phyloP scores from a whole-genome alignment of 2,329 filamentous ascomycete genomes.

The Aureobasidium sp. region DNA sequence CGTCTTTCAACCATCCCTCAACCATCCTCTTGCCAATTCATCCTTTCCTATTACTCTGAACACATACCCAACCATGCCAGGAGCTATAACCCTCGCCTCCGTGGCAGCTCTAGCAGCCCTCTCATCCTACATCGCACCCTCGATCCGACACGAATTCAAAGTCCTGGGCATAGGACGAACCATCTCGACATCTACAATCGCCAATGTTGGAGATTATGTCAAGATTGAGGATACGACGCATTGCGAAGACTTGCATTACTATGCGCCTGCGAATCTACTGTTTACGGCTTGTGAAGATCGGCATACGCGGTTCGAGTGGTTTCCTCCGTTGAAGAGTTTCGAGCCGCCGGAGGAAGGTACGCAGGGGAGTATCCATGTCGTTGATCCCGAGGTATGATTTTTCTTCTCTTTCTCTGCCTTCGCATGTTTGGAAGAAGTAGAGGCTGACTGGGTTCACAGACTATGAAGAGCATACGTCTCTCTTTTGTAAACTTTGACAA shows the following conservation, averaged over 20 bases:
- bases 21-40: neutral
- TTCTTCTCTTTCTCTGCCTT: neutral
- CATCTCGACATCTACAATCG: neutral
- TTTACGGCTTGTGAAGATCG: constrained; percentile 50
- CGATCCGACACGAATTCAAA: neutral
- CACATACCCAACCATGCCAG: neutral
- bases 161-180: neutral
- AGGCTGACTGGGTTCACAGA: too few species aligned
- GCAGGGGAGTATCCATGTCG: constrained; percentile 42
- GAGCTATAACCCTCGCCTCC: neutral
- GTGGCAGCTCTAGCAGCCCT: neutral
- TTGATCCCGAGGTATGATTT: constrained; percentile 43
- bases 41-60: neutral
- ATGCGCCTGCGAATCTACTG: constrained; percentile 38
- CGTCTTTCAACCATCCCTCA: neutral
- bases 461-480: constrained; percentile 31
- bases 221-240: constrained; percentile 40
- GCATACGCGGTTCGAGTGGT: constrained; percentile 41
- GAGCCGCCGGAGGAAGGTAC: constrained; percentile 31
- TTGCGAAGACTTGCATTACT: constrained; percentile 54
- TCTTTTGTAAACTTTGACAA: constrained; percentile 43
- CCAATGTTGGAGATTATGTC: constrained; percentile 19
- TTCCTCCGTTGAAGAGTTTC: constrained; percentile 40
- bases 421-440: neutral
- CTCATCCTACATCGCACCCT: neutral